Percentiles rank a stretch among this genome's conserved stretches.
Evolutionary conservation across 441 rosid genomes (phyloP).

Genomic region (Brassica hybrid): DNA sequence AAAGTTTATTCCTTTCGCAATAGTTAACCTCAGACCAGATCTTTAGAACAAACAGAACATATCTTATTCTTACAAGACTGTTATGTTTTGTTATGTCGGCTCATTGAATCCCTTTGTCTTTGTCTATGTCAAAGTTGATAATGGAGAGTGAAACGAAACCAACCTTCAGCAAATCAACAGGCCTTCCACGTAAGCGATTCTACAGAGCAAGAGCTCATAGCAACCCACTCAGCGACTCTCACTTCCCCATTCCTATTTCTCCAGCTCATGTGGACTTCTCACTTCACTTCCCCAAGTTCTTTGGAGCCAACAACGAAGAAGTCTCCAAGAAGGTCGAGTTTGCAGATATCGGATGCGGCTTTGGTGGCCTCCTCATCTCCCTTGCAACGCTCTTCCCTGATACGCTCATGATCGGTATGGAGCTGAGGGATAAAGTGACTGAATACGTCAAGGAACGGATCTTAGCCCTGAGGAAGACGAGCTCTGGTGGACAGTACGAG

Average conservation of each 20-base stretch:
- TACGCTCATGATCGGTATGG: conserved; percentile 91
- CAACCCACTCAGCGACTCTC: conserved; percentile 91
- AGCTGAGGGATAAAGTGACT: conserved; percentile 85
- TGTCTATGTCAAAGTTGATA: no score
- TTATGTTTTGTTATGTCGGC: no score
- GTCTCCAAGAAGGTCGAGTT: conserved; percentile 64
- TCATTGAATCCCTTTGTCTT: no score
- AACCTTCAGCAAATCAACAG: conserved; percentile 76
- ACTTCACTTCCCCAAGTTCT: conserved; percentile 67
- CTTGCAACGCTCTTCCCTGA: conserved; percentile 84
- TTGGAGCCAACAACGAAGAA: conserved; percentile 42
- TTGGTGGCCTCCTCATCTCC: conserved; percentile 83
- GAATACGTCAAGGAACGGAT: conserved; percentile 91
- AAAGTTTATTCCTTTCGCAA: conserved; percentile 16
- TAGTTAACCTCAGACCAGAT: conserved; percentile 8
- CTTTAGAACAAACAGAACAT: no score
- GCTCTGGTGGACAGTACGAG: conserved; percentile 64
- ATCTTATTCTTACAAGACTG: no score
- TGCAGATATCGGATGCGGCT: conserved; percentile 93
- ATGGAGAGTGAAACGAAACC: conserved; percentile 47
- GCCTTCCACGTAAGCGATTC: conserved; percentile 88
- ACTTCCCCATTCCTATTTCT: conserved; percentile 81
- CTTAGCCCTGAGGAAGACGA: conserved; percentile 62
- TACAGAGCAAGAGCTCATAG: conserved; percentile 93
- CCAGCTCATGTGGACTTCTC: conserved; percentile 72